Evolutionary conservation across 352 stramenopile species (phyloP).

Genomic region (Globisporangium uncinulatum): DNA sequence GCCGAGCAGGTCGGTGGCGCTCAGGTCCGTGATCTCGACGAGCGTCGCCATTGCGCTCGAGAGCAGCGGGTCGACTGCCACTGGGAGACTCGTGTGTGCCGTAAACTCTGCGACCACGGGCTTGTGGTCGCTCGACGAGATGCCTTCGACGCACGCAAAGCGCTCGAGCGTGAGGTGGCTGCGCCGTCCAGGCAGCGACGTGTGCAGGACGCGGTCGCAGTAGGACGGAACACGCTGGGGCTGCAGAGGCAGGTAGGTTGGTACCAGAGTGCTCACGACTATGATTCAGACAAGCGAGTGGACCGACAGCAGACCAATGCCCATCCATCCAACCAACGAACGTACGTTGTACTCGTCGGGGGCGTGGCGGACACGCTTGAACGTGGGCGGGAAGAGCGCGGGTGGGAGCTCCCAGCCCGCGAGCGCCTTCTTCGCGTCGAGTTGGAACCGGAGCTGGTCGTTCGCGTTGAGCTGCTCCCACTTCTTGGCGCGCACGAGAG

Average conservation of each 20-base stretch:
- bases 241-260: constrained; percentile 12
- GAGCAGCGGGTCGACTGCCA: constrained; percentile 18
- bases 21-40: constrained; percentile 57
- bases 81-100: constrained; percentile 24
- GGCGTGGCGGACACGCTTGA: constrained; percentile 70
- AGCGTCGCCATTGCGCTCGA: constrained; percentile 27
- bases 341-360: constrained; percentile 37
- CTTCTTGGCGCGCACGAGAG: constrained; percentile 53
- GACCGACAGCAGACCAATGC: not conserved
- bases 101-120: constrained; percentile 61
- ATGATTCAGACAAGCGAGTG: not conserved
- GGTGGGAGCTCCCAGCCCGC: constrained; percentile 54
- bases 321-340: not conserved
- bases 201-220: constrained; percentile 80
- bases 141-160: constrained; percentile 56
- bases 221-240: constrained; percentile 77
- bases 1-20: constrained; percentile 47
- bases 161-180: constrained; percentile 45
- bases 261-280: not conserved
- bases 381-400: constrained; percentile 72
- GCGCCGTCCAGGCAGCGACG: constrained; percentile 58
- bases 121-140: constrained; percentile 84
- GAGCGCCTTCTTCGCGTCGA: constrained; percentile 52
- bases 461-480: constrained; percentile 59
- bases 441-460: constrained; percentile 73